These are phyloP conservation scores for Blastobotrys peoriensis DNA, from an alignment of 805 yeast genomes.

Conservation along the genomic window DNA sequence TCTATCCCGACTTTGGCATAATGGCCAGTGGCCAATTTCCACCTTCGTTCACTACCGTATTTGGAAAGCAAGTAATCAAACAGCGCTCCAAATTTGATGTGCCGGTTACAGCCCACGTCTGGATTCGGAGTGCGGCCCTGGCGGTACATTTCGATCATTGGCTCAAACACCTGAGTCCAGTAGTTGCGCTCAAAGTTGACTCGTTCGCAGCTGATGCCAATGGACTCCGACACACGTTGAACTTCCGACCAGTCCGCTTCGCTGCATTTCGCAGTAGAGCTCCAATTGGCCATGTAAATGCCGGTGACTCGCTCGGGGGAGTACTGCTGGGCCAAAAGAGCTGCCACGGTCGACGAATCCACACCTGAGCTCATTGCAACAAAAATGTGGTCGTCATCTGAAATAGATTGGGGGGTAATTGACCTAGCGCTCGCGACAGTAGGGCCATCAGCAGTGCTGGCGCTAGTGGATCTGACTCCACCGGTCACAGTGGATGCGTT, in stretches of 20 bases:
- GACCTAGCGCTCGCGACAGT: no score
- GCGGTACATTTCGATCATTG: conserved; percentile 73
- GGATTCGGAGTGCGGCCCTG: conserved; percentile 89
- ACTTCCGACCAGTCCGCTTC: conserved; percentile 91
- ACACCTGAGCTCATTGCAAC: conserved; percentile 97
- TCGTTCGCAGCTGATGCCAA: conserved; percentile 64
- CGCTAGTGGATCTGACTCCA: no score
- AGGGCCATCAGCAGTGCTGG: no score
- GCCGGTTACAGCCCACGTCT: conserved; percentile 79
- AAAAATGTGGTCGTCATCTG: conserved; percentile 50
- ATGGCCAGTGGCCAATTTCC: conserved; percentile 84
- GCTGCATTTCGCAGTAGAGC: conserved; percentile 51
- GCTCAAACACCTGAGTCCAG: conserved; percentile 88
- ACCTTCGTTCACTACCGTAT: conserved; percentile 30
- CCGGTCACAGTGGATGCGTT: no score
- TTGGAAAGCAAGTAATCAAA: conserved; percentile 44
- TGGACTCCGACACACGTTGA: conserved; percentile 49
- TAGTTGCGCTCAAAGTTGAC: conserved; percentile 86
- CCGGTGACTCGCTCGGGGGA: conserved; percentile 58
- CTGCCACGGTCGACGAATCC: conserved; percentile 87
- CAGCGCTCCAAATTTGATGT: conserved; percentile 82
- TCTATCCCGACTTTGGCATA: conserved; percentile 33
- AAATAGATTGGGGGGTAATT: not conserved
- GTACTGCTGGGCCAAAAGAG: conserved; percentile 44
- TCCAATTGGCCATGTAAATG: conserved; percentile 93